A percentile compares a stretch with the other conserved stretches of the same genome.
Conservation (phyloP, 495 filamentous ascomycete species). For the Parachaetomium inaequale region DNA sequence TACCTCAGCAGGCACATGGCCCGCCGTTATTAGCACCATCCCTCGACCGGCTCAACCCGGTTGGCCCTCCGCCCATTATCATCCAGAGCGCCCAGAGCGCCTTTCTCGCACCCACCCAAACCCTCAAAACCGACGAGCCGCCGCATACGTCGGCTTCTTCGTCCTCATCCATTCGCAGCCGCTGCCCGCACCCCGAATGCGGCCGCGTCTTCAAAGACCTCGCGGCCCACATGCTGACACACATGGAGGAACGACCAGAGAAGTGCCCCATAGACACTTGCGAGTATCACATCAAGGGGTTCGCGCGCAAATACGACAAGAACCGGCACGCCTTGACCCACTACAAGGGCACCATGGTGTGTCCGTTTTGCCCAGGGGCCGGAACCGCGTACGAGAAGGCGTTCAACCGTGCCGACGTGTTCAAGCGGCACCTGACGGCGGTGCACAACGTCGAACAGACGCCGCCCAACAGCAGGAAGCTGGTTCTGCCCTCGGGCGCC, state of each 20-base stretch:
- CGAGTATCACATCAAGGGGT: slow-evolving; percentile 93
- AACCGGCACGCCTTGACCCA: slow-evolving; percentile 97
- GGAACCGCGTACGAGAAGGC: slow-evolving; percentile 94
- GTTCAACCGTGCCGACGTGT: slow-evolving; percentile 98
- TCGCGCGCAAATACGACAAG: slow-evolving; percentile 97
- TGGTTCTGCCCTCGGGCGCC: slow-evolving; percentile 27
- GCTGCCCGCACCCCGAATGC: slow-evolving; percentile 81
- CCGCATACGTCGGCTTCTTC: slow-evolving; percentile 35
- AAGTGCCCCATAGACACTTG: slow-evolving; percentile 95
- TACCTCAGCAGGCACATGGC: slow-evolving; percentile 44
- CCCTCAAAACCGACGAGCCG: slow-evolving; percentile 57
- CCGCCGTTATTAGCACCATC: slow-evolving; percentile 30
- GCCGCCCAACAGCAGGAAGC: slow-evolving; percentile 87
- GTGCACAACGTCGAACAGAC: slow-evolving; percentile 95
- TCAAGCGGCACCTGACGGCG: slow-evolving; percentile 93
- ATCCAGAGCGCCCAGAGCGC: slow-evolving; percentile 22
- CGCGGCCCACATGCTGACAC: slow-evolving; percentile 94
- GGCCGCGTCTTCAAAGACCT: slow-evolving; percentile 90
- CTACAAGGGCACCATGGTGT: slow-evolving; percentile 99
- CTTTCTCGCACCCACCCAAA: slow-evolving; percentile 43
- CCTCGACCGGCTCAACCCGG: slow-evolving; percentile 21
- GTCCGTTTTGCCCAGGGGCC: slow-evolving; percentile 91
- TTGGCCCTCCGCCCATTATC: slow-evolving; percentile 25
- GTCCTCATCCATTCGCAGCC: slow-evolving; percentile 41
- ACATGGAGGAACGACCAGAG: slow-evolving; percentile 88